A percentile compares a stretch with the other conserved stretches of the same genome.
These are phyloP conservation scores for Solanum etuberosum DNA, from an alignment of 257 asterid genomes.

Conservation along the genomic window DNA sequence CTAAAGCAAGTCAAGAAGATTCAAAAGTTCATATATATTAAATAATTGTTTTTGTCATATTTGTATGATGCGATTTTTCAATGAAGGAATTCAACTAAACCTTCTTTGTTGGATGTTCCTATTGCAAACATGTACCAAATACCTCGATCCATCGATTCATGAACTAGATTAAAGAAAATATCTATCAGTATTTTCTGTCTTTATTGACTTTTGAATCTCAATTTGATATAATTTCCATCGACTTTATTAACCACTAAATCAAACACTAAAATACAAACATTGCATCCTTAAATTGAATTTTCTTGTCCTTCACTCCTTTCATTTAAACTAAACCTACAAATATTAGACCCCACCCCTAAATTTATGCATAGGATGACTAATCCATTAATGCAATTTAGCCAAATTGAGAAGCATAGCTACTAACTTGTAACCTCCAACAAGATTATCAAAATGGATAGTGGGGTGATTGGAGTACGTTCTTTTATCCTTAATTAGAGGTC, in stretches of 20 bases:
- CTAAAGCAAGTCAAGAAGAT: background rate
- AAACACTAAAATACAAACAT: background rate
- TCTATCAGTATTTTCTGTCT: background rate
- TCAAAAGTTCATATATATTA: background rate
- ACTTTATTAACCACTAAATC: background rate
- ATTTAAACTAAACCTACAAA: background rate
- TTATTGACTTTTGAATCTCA: background rate
- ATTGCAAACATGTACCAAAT: background rate
- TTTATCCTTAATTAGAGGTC: too few relatives aligned
- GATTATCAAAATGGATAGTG: background rate
- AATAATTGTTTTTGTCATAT: background rate
- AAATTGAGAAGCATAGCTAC: background rate
- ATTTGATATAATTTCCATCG: fast-evolving
- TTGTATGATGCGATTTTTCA: background rate
- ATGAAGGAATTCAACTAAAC: background rate
- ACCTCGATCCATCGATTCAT: background rate
- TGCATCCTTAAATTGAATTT: background rate
- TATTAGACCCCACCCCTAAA: background rate
- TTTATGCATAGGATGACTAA: background rate
- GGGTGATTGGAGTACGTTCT: background rate
- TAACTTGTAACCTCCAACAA: background rate
- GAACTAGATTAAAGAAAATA: background rate
- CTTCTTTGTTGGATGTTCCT: background rate
- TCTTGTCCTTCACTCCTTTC: background rate
- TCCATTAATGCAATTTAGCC: background rate